A percentile compares a stretch with the other conserved stretches of the same genome.
Conservation (phyloP, 1,284 basidiomycete genomes). For the Leccinum subrobustum region DNA sequence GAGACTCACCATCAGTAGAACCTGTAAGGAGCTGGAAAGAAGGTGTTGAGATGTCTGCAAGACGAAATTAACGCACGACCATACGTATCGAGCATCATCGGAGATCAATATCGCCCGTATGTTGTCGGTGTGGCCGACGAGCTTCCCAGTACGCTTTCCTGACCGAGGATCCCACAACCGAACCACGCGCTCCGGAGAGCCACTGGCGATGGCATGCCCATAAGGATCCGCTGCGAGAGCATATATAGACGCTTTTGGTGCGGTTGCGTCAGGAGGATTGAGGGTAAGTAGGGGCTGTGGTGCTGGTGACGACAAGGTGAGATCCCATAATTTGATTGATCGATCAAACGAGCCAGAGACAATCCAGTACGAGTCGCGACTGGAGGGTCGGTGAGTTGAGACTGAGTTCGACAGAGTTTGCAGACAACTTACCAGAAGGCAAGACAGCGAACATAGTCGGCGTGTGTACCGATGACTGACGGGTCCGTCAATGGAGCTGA, state of each 20-base stretch:
- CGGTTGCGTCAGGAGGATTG: slow-evolving; percentile 56
- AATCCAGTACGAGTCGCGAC: slow-evolving; percentile 78
- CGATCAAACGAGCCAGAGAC: slow-evolving; percentile 96
- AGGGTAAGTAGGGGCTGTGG: slow-evolving; percentile 57
- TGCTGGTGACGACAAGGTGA: slow-evolving; percentile 44
- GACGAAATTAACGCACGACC: slow-evolving; percentile 30
- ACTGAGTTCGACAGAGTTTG: background rate
- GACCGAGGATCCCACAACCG: slow-evolving; percentile 92
- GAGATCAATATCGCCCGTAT: slow-evolving; percentile 87
- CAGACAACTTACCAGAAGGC: slow-evolving; percentile 57
- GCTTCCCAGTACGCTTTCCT: slow-evolving; percentile 67
- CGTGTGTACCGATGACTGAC: slow-evolving; percentile 80
- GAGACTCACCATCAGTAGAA: slow-evolving; percentile 74
- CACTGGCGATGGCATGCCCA: slow-evolving; percentile 83
- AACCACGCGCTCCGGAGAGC: slow-evolving; percentile 88
- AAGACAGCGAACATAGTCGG: slow-evolving; percentile 90
- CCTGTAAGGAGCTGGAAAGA: slow-evolving; percentile 75
- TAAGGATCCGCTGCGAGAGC: slow-evolving; percentile 76
- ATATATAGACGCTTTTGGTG: slow-evolving; percentile 78
- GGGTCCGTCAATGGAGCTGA: slow-evolving; percentile 53
- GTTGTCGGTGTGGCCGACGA: slow-evolving; percentile 97
- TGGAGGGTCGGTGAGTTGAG: slow-evolving; percentile 32
- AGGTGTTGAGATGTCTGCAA: slow-evolving; percentile 19
- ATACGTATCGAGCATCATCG: slow-evolving; percentile 86
- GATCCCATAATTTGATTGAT: slow-evolving; percentile 93